phyloP scores from a whole-genome alignment of 163 green algal species.

The Prototheca wickerhamii region DNA sequence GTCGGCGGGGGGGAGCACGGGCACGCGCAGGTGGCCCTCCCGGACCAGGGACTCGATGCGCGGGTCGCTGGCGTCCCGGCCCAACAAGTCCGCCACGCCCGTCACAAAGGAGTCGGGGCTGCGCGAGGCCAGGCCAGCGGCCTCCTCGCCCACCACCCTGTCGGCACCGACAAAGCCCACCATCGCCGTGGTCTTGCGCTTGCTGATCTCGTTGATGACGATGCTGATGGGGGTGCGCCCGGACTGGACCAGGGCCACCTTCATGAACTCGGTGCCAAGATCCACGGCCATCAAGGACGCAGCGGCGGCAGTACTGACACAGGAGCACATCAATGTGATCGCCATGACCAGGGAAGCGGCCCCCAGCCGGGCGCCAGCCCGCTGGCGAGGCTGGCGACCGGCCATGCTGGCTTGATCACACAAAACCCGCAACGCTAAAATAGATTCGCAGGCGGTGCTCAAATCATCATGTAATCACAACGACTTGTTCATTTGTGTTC shows the following conservation, averaged over 20 bases:
- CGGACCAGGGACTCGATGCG: constrained; percentile 38
- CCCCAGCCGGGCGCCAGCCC: too few species aligned
- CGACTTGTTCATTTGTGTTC: too few species aligned
- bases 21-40: constrained; percentile 35
- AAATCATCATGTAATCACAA: too few species aligned
- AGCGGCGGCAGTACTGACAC: not conserved
- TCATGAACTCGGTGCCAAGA: constrained; percentile 87
- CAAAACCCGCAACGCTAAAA: too few species aligned
- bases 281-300: constrained; percentile 83
- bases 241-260: constrained; percentile 86
- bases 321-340: constrained; percentile 4
- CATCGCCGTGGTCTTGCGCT: constrained; percentile 76
- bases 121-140: constrained; percentile 53
- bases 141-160: constrained; percentile 78
- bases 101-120: constrained; percentile 63
- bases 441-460: too few species aligned
- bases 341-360: not conserved
- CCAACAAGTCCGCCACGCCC: constrained; percentile 64
- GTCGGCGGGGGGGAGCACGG: not conserved
- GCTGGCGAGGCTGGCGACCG: too few species aligned
- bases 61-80: constrained; percentile 43
- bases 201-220: constrained; percentile 94
- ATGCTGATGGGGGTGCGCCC: constrained; percentile 79
- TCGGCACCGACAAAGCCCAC: constrained; percentile 78
- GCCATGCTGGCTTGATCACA: too few species aligned